These are phyloP conservation scores for Fusarium buharicum DNA, from an alignment of 2,329 filamentous ascomycete genomes.

Conservation along the genomic window DNA sequence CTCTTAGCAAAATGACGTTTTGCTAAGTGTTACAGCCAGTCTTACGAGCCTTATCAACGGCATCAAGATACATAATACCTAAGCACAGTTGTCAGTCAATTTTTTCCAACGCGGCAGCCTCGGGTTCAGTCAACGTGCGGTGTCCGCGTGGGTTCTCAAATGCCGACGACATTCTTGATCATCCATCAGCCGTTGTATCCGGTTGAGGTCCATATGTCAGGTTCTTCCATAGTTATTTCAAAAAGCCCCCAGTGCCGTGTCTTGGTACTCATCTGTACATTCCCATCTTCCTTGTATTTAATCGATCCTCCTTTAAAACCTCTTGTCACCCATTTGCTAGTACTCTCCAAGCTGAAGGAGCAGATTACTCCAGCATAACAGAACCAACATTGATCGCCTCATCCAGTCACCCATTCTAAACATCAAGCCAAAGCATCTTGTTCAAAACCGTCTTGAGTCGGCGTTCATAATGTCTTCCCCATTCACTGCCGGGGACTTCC, in stretches of 20 bases:
- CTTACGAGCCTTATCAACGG: constrained; percentile 1
- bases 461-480: constrained; percentile 24
- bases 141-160: constrained; percentile 16
- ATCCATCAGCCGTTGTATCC: constrained; percentile 37
- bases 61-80: too few relatives aligned
- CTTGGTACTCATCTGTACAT: background rate
- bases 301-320: background rate
- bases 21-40: constrained; percentile 5
- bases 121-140: constrained; percentile 21
- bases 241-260: constrained; percentile 11
- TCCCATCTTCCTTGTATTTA: background rate
- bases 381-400: background rate
- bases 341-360: background rate
- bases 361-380: too few relatives aligned
- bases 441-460: background rate
- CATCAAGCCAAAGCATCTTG: background rate
- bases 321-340: background rate
- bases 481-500: constrained; percentile 10
- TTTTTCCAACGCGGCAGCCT: constrained; percentile 35
- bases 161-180: constrained; percentile 25
- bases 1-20: constrained; percentile 27
- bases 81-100: constrained; percentile 17
- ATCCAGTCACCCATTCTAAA: background rate
- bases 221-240: constrained; percentile 18
- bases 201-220: constrained; percentile 21